Conservation (phyloP, 2,329 filamentous ascomycete genomes). For the Fusarium oxysporum region DNA sequence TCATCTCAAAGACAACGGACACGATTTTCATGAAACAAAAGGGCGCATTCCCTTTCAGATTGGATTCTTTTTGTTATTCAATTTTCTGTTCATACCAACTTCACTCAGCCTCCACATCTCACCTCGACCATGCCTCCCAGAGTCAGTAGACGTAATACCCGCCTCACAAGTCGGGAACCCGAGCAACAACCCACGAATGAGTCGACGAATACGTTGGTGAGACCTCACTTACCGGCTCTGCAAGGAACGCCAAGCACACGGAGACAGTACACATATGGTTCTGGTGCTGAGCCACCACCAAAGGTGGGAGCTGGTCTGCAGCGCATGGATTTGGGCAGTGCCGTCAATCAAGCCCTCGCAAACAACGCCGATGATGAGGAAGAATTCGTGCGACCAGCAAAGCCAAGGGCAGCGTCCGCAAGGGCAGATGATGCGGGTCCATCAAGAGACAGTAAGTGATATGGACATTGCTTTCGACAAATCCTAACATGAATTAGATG, state of each 20-base stretch:
- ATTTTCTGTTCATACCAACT: conserved; percentile 1
- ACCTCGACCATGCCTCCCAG: conserved; percentile 41
- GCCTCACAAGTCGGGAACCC: conserved; percentile 36
- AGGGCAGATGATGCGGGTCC: conserved; percentile 39
- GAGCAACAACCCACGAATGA: conserved; percentile 24
- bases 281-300: conserved; percentile 50
- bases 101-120: neutral
- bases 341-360: conserved; percentile 46
- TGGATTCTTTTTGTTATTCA: conserved; percentile 4
- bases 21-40: conserved; percentile 40
- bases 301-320: conserved; percentile 39
- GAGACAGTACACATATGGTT: conserved; percentile 54
- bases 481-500: conserved; percentile 18
- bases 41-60: conserved; percentile 5
- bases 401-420: conserved; percentile 1
- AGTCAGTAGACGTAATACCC: conserved; percentile 32
- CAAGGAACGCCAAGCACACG: conserved; percentile 51
- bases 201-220: conserved; percentile 17
- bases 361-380: conserved; percentile 33
- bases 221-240: conserved; percentile 41
- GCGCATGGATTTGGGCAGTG: conserved; percentile 45
- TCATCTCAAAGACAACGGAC: conserved; percentile 5
- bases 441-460: conserved; percentile 30
- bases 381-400: conserved; percentile 30
- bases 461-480: neutral